Percentiles rank a stretch among this genome's conserved stretches.
Conservation (phyloP, 176 grass and related monocot species). For the Tuctoria greenei region DNA sequence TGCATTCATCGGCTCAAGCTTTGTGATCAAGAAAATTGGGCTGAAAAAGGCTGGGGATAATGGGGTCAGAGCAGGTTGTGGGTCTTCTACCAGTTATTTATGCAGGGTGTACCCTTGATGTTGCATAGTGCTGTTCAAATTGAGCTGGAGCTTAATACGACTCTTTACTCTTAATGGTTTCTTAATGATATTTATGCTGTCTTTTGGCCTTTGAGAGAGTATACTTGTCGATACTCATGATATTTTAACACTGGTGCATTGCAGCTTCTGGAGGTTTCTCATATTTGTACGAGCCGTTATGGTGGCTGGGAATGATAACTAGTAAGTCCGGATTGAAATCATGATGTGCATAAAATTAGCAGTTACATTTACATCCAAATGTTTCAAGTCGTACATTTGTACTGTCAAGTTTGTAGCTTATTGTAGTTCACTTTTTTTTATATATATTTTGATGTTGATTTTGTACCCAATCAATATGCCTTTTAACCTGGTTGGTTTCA, state of each 20-base stretch:
- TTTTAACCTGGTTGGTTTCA: conserved; percentile 17
- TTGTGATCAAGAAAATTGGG: conserved; percentile 88
- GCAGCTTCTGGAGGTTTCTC: conserved; percentile 78
- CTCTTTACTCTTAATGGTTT: background rate
- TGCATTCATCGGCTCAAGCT: conserved; percentile 90
- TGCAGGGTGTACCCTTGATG: conserved; percentile 4
- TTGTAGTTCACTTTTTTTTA: conserved; percentile 11
- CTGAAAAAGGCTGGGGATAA: conserved; percentile 67
- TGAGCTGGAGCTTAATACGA: background rate
- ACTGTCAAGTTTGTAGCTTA: conserved; percentile 3
- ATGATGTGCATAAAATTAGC: background rate
- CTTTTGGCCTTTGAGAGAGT: conserved; percentile 19
- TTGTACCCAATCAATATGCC: background rate
- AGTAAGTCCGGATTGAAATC: conserved; percentile 56
- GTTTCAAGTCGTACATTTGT: background rate
- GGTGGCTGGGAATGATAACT: conserved; percentile 86
- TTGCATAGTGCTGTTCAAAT: background rate
- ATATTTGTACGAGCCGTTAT: conserved; percentile 73
- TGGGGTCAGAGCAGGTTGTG: conserved; percentile 75
- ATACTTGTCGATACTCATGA: conserved; percentile 11
- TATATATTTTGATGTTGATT: conserved; percentile 1
- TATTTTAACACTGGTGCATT: conserved; percentile 24
- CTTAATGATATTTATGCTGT: background rate
- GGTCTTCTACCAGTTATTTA: conserved; percentile 33
- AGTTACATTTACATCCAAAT: background rate